phyloP scores from a whole-genome alignment of 768 basidiomycete species.

The Cyathus striatus region DNA sequence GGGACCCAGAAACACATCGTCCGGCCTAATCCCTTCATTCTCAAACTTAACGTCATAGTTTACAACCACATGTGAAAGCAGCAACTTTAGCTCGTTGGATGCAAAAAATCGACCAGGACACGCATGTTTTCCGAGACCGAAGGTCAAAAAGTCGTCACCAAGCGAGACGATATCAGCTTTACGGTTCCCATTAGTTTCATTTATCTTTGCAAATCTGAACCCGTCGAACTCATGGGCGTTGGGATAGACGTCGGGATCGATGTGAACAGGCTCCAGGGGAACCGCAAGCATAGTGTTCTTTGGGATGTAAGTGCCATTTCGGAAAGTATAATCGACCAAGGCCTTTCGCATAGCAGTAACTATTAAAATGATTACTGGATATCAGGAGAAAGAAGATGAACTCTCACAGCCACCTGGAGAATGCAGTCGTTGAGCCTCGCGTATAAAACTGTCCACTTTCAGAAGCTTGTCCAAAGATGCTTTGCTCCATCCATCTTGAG shows the following conservation, averaged over 20 bases:
- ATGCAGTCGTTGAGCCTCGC: conserved; percentile 25
- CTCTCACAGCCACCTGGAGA: conserved; percentile 5
- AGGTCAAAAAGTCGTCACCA: no score
- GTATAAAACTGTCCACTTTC: conserved; percentile 41
- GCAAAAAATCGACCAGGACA: no score
- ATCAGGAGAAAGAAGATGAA: background rate
- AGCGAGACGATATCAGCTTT: no score
- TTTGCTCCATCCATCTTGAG: conserved; percentile 30
- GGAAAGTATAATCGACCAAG: conserved; percentile 34
- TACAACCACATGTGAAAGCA: no score
- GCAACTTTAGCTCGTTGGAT: no score
- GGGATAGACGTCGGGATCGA: conserved; percentile 19
- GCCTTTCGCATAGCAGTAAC: conserved; percentile 24
- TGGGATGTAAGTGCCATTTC: conserved; percentile 36
- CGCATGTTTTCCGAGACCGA: no score
- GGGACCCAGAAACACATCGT: no score
- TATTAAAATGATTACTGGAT: background rate
- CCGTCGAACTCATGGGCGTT: conserved; percentile 34
- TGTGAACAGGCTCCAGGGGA: conserved; percentile 23
- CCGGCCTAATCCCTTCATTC: no score
- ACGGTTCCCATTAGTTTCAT: no score
- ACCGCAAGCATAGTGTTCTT: conserved; percentile 27
- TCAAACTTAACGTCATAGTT: no score
- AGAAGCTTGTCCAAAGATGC: conserved; percentile 30
- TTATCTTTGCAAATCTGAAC: conserved; percentile 33